phyloP scores from a whole-genome alignment of 1,284 basidiomycete genomes.

The Wolfiporia cocos region DNA sequence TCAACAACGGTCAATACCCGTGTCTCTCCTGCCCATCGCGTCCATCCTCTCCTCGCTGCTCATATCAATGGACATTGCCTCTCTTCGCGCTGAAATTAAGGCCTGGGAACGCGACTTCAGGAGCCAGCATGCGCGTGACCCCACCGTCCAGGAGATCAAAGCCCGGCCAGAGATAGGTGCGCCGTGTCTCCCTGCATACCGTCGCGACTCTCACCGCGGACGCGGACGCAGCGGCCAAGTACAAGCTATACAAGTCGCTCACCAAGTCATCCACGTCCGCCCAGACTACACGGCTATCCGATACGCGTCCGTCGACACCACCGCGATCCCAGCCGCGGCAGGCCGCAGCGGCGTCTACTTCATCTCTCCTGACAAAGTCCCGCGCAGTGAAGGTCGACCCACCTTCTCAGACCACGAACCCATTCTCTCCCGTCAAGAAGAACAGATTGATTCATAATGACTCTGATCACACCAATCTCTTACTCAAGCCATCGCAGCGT shows the following conservation, averaged over 20 bases:
- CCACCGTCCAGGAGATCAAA: slow-evolving; percentile 77
- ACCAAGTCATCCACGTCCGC: slow-evolving; percentile 38
- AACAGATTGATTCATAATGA: slow-evolving; percentile 17
- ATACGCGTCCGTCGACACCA: slow-evolving; percentile 27
- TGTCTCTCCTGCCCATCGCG: slow-evolving; percentile 4
- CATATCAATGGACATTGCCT: slow-evolving; percentile 36
- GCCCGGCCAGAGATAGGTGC: slow-evolving; percentile 63
- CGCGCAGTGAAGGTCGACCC: slow-evolving; percentile 43
- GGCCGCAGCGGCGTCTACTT: slow-evolving; percentile 21
- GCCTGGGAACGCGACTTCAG: slow-evolving; percentile 78
- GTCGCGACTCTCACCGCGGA: slow-evolving; percentile 12
- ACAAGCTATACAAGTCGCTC: slow-evolving; percentile 77
- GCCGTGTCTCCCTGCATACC: slow-evolving; percentile 24
- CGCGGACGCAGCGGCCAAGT: slow-evolving; percentile 59
- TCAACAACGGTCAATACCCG: slow-evolving; percentile 1
- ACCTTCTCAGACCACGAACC: slow-evolving; percentile 55
- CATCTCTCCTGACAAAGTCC: slow-evolving; percentile 37
- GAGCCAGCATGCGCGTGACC: slow-evolving; percentile 50
- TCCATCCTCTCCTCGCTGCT: slow-evolving; percentile 1
- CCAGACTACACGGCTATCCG: slow-evolving; percentile 8
- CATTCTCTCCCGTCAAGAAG: slow-evolving; percentile 72
- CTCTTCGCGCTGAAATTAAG: slow-evolving; percentile 73
- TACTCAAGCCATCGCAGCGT: slow-evolving; percentile 12
- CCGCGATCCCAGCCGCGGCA: slow-evolving; percentile 28
- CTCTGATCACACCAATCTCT: slow-evolving; percentile 3